Conservation (phyloP, 2,329 filamentous ascomycete species). For the Madurella mycetomatis region DNA sequence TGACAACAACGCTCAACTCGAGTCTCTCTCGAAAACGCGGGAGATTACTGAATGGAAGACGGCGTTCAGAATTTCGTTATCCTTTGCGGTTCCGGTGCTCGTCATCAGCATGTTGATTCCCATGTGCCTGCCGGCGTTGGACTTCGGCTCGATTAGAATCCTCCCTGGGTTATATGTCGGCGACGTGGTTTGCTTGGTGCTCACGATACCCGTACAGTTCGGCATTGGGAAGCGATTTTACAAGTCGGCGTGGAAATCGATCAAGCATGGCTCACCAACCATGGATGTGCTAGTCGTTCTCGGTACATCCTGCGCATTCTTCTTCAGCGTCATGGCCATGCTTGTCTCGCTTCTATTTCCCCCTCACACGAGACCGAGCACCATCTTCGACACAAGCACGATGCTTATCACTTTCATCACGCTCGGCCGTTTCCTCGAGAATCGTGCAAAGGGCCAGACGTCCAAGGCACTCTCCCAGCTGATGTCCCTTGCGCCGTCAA, state of each 20-base stretch:
- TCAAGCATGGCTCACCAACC: constrained; percentile 86
- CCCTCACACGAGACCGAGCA: constrained; percentile 76
- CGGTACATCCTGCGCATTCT: constrained; percentile 91
- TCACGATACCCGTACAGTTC: constrained; percentile 94
- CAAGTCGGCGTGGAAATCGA: constrained; percentile 82
- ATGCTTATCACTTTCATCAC: constrained; percentile 98
- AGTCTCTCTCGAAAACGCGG: constrained; percentile 91
- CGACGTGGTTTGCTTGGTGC: constrained; percentile 73
- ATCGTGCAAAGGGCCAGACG: constrained; percentile 91
- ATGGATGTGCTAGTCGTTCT: constrained; percentile 97
- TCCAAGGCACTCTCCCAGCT: constrained; percentile 87
- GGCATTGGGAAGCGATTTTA: constrained; percentile 96
- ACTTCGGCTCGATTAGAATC: constrained; percentile 67
- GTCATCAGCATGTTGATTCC: constrained; percentile 90
- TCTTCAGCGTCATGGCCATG: constrained; percentile 90
- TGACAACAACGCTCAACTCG: constrained; percentile 93
- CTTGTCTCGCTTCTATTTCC: constrained; percentile 68
- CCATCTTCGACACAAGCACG: constrained; percentile 94
- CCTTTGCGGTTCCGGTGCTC: constrained; percentile 87
- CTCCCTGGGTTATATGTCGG: constrained; percentile 80
- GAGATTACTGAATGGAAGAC: constrained; percentile 91
- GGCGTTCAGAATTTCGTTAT: constrained; percentile 71
- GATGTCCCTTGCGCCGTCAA: constrained; percentile 94
- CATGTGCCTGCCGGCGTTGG: constrained; percentile 71
- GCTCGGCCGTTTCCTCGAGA: constrained; percentile 86